Base-by-base conservation (phyloP, 345 rosid species). In the Hibiscus tridactylites region DNA sequence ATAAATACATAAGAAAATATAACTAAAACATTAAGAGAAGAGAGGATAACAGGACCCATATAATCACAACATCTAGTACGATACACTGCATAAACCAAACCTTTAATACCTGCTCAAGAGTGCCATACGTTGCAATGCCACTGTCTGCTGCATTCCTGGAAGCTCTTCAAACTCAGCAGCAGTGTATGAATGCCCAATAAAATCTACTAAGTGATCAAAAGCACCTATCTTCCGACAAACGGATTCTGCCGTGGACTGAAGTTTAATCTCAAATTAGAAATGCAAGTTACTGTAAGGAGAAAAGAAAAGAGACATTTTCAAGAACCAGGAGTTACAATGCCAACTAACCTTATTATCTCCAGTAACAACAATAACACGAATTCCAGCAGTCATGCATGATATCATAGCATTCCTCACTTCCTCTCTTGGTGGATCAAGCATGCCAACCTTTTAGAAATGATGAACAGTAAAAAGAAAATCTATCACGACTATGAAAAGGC, bases 391-490 rank as follows among this genome's bases (percentile, higher is more conserved):
- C 97, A 88, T 85, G 87, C 99, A 95, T 44, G 97, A 83, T 75
- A 90, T 84, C 91, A 95, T 95, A 73, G 99, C 98, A 83, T 82
- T 89, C 82, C 85, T 88, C 70, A 95, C 99, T 90, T 92, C 99
- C 78, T 90, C 87, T 81, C 99, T 88, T 59, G 98, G 98, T 71
- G 99, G 99, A 86, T 95, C 99, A 87, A 88, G 91, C 92, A 95
- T 92, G 81, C 99, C 99, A 79, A 95, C 96, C 98, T 95, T 83
- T 72, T 75, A 65, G 66, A 44, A 65, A 64, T 9, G 31, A 65
- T 65, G 53, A 44, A 44, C 5, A 12, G 53, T 1, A 44, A 42
- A 44, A 65, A 35, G 33, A 24, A 65, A 19, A 44, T 42, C 21
- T 2, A 42, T 44, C 28, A 65, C 10, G 53, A 42, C 11, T 17